These are phyloP conservation scores for Phytophthora parvispora DNA, from an alignment of 352 stramenopile species.

Conservation along the genomic window DNA sequence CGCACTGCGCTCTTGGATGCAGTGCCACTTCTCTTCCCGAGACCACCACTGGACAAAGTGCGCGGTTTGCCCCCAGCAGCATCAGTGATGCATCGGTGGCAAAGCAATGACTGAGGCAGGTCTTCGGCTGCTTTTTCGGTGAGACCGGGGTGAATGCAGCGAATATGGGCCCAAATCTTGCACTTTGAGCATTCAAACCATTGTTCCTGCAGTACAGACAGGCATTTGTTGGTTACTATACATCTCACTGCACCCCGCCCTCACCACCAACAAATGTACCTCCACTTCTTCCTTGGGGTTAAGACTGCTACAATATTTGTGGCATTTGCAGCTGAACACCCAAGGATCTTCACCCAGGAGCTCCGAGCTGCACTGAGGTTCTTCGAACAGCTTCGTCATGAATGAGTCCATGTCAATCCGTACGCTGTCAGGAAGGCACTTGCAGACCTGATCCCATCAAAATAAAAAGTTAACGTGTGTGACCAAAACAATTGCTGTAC, in stretches of 20 bases:
- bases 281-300: slow-evolving; percentile 60
- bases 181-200: slow-evolving; percentile 89
- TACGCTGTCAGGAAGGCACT: slow-evolving; percentile 86
- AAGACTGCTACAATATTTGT: slow-evolving; percentile 74
- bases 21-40: slow-evolving; percentile 41
- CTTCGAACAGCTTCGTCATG: slow-evolving; percentile 71
- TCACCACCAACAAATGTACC: slow-evolving; percentile 32
- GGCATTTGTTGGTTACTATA: slow-evolving; percentile 3
- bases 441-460: slow-evolving; percentile 65
- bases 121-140: slow-evolving; percentile 42
- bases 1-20: slow-evolving; percentile 24
- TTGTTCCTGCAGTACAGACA: slow-evolving; percentile 52
- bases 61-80: slow-evolving; percentile 4
- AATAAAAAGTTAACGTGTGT: background rate
- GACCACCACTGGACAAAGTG: slow-evolving; percentile 29
- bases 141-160: slow-evolving; percentile 68
- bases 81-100: slow-evolving; percentile 57
- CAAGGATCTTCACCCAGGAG: slow-evolving; percentile 68
- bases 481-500: background rate
- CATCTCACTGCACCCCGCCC: background rate
- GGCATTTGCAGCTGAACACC: slow-evolving; percentile 81
- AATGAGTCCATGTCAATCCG: slow-evolving; percentile 91
- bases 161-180: slow-evolving; percentile 81
- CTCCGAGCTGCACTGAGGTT: slow-evolving; percentile 34
- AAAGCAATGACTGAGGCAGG: slow-evolving; percentile 62